A percentile compares a stretch with the other conserved stretches of the same genome.
Evolutionary conservation across 1,139 yeast genomes (phyloP).

Genomic region (Groenewaldozyma sp.): DNA sequence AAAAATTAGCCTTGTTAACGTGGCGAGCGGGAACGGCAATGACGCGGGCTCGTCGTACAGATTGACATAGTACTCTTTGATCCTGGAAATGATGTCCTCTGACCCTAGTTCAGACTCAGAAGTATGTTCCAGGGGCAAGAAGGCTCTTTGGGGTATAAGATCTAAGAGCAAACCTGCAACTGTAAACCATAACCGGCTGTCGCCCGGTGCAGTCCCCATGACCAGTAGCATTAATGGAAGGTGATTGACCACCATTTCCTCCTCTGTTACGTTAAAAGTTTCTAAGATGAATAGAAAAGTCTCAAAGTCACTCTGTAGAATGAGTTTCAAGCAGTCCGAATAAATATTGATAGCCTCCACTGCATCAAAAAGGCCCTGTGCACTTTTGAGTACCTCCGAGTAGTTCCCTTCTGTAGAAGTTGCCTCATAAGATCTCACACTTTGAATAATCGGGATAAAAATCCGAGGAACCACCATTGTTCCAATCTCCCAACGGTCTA

Average conservation of each 20-base stretch:
- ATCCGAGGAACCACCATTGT: constrained; percentile 57
- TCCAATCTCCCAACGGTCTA: constrained; percentile 95
- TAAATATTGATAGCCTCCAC: constrained; percentile 75
- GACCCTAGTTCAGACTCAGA: constrained; percentile 18
- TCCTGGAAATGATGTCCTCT: constrained; percentile 23
- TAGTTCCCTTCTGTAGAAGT: constrained; percentile 15
- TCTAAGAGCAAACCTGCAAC: constrained; percentile 27
- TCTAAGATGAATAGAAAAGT: constrained; percentile 50
- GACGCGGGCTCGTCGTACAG: constrained; percentile 22
- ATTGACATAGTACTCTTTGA: constrained; percentile 27
- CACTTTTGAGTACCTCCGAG: constrained; percentile 45
- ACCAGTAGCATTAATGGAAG: constrained; percentile 60
- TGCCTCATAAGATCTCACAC: constrained; percentile 19
- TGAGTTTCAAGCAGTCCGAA: constrained; percentile 46
- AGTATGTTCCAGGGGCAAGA: constrained; percentile 37
- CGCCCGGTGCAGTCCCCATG: constrained; percentile 24
- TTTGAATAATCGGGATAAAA: constrained; percentile 52
- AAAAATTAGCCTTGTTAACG: constrained; percentile 37
- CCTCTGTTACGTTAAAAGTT: constrained; percentile 69
- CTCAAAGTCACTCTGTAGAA: constrained; percentile 36
- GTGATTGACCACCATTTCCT: constrained; percentile 72
- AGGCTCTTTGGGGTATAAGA: constrained; percentile 52
- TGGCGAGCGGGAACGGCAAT: constrained; percentile 39
- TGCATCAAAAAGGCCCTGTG: constrained; percentile 69
- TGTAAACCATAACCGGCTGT: constrained; percentile 13